Percentiles rank a stretch among this genome's conserved stretches.
Conservation (phyloP, 2,329 filamentous ascomycete genomes). For the Emydomyces testavorans region DNA sequence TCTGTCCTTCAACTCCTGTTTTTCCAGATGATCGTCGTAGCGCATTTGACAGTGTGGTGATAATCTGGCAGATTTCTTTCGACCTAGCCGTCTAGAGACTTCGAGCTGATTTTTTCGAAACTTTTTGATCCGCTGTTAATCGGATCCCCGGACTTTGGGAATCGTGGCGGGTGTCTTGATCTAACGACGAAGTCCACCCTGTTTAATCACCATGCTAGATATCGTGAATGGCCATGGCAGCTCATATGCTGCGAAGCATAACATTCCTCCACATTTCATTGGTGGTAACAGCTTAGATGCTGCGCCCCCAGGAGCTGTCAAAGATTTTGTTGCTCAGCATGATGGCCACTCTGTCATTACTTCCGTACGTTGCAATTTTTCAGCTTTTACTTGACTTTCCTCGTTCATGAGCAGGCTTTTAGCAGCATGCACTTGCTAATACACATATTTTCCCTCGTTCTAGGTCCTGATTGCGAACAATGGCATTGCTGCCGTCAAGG, state of each 20-base stretch:
- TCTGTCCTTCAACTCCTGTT: constrained; percentile 2
- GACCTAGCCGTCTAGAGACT: too few relatives aligned
- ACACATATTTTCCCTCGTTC: constrained; percentile 6
- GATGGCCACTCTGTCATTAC: constrained; percentile 97
- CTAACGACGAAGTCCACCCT: constrained; percentile 13
- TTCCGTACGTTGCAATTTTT: constrained; percentile 50
- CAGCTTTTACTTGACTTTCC: too few relatives aligned
- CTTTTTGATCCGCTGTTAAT: not conserved
- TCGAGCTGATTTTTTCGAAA: too few relatives aligned
- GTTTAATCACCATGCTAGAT: constrained; percentile 30
- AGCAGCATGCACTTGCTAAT: not conserved
- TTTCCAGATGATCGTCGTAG: not conserved
- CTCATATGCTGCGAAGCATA: constrained; percentile 68
- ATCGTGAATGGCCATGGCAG: constrained; percentile 43
- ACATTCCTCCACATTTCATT: constrained; percentile 86
- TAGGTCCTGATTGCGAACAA: constrained; percentile 99
- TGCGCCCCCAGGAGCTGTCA: constrained; percentile 74
- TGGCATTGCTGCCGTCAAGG: constrained; percentile 98
- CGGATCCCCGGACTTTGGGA: not conserved
- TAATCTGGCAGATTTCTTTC: constrained; percentile 2
- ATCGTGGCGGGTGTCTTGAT: constrained; percentile 11
- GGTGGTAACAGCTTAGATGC: constrained; percentile 79
- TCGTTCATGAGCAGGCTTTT: too few relatives aligned
- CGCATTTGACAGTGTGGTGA: constrained; percentile 4
- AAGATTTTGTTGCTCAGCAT: constrained; percentile 84